Base-by-base conservation (phyloP, 2,329 filamentous ascomycete genomes). In the Iodosphaeria phyllophila region DNA sequence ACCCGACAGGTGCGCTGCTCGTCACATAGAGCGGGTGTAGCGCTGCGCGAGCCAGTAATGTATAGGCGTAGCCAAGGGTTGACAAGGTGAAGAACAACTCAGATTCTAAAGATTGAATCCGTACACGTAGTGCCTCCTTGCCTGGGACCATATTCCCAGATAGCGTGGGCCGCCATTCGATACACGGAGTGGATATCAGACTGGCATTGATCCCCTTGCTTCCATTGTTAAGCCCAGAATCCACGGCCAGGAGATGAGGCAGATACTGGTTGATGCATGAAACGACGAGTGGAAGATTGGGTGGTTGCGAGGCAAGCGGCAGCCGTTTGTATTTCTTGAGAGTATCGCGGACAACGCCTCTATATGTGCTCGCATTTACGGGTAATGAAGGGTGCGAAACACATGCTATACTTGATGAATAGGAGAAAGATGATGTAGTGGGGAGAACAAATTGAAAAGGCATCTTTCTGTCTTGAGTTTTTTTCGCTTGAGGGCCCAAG, bases 251-350 rank as follows among this genome's bases (percentile, higher is more conserved):
- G 1, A 93, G 62, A 40, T 86, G 91, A 0, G 84, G 82, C 7
- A 93, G 56, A 43, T 95, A 98, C 30, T 64, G 63, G 30, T 74
- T 72, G 8, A 92, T 44, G 19, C 70, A 66, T 17, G 71, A 61
- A 27, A 79, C 58, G 18, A 95, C 59, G 5, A 64, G 64, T 13
- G 68, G 58, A 5, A 98, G 61, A 42, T 82, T 72, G 13, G 72
- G 58, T 5, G 69, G 54, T 46, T 82, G 78, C 13, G 77, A 71
- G 7, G 65, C 46, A 6, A 75, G 60, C 4, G 78, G 63, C n/a
- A 92, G 65, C 26, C 82, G 72, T 50, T 92, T 95, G 58, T 93
- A 74, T 38, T 72, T 72, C 53, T 95, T 95, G 31, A 98, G 61
- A 3, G 72, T 66, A 47, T 86, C 73, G 39, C 82, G 73, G 25